Evolutionary conservation across 305 asterid species (phyloP), one percentile per base, ranked within the genome.

Genomic region (Solanum hybrid): DNA sequence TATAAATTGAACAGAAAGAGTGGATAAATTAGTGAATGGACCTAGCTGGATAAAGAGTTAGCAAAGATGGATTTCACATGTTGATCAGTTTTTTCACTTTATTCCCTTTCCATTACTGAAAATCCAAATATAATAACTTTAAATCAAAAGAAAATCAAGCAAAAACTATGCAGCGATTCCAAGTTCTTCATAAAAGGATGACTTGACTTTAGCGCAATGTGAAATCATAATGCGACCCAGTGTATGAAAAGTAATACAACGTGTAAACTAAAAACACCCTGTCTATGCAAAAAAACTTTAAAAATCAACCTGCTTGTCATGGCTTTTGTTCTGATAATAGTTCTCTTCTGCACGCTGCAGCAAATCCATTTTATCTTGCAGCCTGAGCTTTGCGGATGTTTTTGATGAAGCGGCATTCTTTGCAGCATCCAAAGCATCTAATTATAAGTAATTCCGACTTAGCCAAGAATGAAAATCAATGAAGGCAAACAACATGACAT

Each of bases 281-380:
- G 60, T 73, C 29, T 20, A 38, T 82, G 72, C 92, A 88, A 71
- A 35, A 9, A 16, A 86, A 90, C 66, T 16, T 88, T 69, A 34
- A 87, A 42, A 78, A 81, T 71, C 66, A 88, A 95, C 98, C 97
- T 94, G 95, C 89, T 93, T 93, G 76, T 92, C 95, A 29, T 91
- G 93, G 90, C 71, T 91, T 90, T 92, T 93, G 91, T 91, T 90
- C 91, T 89, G 91, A 90, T 95, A 93, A 90, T 95, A 95, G 80
- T 93, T 93, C 90, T 96, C 99, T 92, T 97, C 99, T 32, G 99
- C 99, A 46, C 93, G 94, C 90, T 95, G 97, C 92, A 97, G 90
- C 75, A 91, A 91, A 90, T 94, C 96, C 90, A 96, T 92, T 92
- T 88, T 94, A 87, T 95, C 95, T 87, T 86, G 89, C 56, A 97